phyloP scores from a whole-genome alignment of 208 protist species.

The Kentomonas sorsogonicus region DNA sequence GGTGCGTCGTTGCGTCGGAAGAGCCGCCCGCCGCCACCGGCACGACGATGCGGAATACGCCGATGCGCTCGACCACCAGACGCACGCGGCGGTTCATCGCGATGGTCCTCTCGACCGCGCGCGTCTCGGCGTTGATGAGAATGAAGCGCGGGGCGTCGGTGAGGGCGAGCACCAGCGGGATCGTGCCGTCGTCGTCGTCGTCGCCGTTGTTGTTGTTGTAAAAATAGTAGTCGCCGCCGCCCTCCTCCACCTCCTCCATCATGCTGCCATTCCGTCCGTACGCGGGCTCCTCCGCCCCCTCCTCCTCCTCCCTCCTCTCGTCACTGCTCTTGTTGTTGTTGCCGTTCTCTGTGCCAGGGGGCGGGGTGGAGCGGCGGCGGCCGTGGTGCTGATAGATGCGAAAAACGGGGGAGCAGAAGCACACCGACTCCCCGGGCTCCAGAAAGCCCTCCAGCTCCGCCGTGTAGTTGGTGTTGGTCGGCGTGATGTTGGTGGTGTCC shows the following conservation, averaged over 20 bases:
- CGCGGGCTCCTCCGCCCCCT: slow-evolving; percentile 2
- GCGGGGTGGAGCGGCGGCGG: too few relatives aligned
- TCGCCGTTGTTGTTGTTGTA: not conserved
- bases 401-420: slow-evolving; percentile 55
- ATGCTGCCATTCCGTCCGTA: too few relatives aligned
- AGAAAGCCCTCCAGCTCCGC: slow-evolving; percentile 36
- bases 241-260: too few relatives aligned
- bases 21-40: slow-evolving; percentile 1
- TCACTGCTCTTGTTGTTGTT: slow-evolving; percentile 9
- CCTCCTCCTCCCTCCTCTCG: slow-evolving; percentile 10
- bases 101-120: slow-evolving; percentile 34
- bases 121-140: slow-evolving; percentile 25
- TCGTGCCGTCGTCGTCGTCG: not conserved
- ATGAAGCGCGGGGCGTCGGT: slow-evolving; percentile 67
- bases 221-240: too few relatives aligned
- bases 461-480: slow-evolving; percentile 35
- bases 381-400: too few relatives aligned
- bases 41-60: slow-evolving; percentile 25
- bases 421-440: slow-evolving; percentile 30
- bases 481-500: slow-evolving; percentile 37
- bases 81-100: slow-evolving; percentile 25
- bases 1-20: slow-evolving; percentile 12
- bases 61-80: slow-evolving; percentile 19
- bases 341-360: too few relatives aligned
- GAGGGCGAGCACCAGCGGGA: slow-evolving; percentile 56